These are phyloP conservation scores for Kodamaea ohmeri DNA, from an alignment of 1,139 yeast species.

Conservation along the genomic window DNA sequence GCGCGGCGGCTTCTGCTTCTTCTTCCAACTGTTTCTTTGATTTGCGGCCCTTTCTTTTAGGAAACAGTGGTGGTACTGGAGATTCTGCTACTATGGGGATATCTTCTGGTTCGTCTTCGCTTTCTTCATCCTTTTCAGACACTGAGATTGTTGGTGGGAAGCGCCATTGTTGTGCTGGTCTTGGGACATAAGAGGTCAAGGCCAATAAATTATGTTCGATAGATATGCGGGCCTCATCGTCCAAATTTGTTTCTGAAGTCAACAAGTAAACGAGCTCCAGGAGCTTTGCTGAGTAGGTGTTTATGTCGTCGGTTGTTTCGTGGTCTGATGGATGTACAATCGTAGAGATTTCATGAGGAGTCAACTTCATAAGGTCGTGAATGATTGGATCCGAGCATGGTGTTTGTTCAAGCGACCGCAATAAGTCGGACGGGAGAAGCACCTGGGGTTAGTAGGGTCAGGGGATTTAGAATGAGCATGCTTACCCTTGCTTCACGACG, in stretches of 20 bases:
- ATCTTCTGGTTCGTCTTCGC: conserved; percentile 1
- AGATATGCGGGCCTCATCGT: conserved; percentile 30
- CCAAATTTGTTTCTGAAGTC: conserved; percentile 27
- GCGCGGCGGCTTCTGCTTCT: conserved; percentile 10
- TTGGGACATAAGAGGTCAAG: conserved; percentile 30
- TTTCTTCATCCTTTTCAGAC: conserved; percentile 7
- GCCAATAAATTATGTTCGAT: conserved; percentile 29
- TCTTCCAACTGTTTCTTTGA: conserved; percentile 9
- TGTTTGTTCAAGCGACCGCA: conserved; percentile 9
- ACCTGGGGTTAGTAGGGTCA: conserved; percentile 1
- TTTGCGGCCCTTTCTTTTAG: conserved; percentile 10
- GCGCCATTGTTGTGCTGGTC: conserved; percentile 14
- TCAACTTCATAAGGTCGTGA: conserved; percentile 31
- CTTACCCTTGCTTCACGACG: too few species aligned
- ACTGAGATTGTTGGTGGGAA: conserved; percentile 8
- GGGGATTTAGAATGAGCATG: conserved; percentile 4
- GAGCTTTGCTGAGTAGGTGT: conserved; percentile 27
- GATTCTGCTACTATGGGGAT: conserved; percentile 1
- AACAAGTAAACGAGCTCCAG: conserved; percentile 30
- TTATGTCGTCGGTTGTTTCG: conserved; percentile 6
- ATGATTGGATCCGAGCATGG: conserved; percentile 28
- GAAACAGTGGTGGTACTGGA: conserved; percentile 10
- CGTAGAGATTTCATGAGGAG: conserved; percentile 25
- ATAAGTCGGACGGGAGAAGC: conserved; percentile 2
- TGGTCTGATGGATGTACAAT: conserved; percentile 11